Evolutionary conservation across 805 yeast genomes (phyloP).

Genomic region (Cyberlindnera xylosilytica): DNA sequence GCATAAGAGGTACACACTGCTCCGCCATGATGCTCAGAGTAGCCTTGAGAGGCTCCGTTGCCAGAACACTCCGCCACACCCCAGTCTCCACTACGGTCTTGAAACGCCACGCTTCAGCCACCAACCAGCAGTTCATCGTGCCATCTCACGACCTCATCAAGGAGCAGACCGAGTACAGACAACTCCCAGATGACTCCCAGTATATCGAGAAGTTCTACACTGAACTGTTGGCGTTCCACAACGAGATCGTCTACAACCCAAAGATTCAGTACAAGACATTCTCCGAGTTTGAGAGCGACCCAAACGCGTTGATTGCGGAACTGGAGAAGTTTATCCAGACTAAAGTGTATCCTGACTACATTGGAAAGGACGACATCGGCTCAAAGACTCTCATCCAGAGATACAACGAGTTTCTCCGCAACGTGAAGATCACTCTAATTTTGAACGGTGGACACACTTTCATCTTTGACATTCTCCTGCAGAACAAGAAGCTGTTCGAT

Average conservation of each 20-base stretch:
- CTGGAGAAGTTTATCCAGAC: conserved; percentile 37
- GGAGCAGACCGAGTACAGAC: conserved; percentile 36
- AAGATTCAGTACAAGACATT: conserved; percentile 28
- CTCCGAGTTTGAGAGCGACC: conserved; percentile 37
- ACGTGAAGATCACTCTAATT: conserved; percentile 40
- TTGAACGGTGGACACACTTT: conserved; percentile 59
- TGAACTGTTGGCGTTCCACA: conserved; percentile 36
- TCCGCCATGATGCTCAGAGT: neutral
- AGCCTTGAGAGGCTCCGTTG: neutral
- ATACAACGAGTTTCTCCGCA: conserved; percentile 37
- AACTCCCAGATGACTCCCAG: conserved; percentile 51
- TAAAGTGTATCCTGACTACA: conserved; percentile 27
- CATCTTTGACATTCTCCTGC: conserved; percentile 50
- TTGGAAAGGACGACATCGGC: conserved; percentile 14
- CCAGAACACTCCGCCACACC: neutral
- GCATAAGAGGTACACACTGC: no score
- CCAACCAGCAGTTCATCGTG: conserved; percentile 15
- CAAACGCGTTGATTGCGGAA: conserved; percentile 37
- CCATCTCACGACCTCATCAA: conserved; percentile 19
- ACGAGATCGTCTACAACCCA: conserved; percentile 25
- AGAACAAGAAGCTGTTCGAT: conserved; percentile 47
- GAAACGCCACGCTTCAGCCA: conserved; percentile 15
- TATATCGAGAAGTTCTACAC: conserved; percentile 48
- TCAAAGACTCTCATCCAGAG: conserved; percentile 24
- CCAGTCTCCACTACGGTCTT: neutral